phyloP scores from a whole-genome alignment of 345 rosid species.

The Aquilaria yunnanensis region DNA sequence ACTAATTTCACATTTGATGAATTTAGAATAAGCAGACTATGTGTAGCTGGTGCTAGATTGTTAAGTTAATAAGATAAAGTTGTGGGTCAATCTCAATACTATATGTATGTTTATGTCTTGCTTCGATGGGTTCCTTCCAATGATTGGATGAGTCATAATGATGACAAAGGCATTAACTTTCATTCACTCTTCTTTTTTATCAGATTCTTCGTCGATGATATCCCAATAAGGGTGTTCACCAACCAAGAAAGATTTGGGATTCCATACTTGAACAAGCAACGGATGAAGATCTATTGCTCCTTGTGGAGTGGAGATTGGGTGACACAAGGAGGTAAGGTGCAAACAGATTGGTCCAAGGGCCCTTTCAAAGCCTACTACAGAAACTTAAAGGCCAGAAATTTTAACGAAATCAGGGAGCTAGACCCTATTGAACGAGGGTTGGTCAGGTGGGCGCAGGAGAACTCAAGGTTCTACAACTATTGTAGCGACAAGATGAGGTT shows the following conservation, averaged over 20 bases:
- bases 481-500: constrained; percentile 15
- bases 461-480: constrained; percentile 32
- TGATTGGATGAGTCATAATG: too few relatives aligned
- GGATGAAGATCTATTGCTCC: constrained; percentile 8
- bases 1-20: too few relatives aligned
- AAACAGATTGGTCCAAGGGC: constrained; percentile 9
- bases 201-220: constrained; percentile 10
- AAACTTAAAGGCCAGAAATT: background rate
- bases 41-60: too few relatives aligned
- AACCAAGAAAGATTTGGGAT: constrained; percentile 8
- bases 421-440: constrained; percentile 10
- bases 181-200: background rate
- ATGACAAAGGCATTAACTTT: too few relatives aligned
- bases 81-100: too few relatives aligned
- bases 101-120: too few relatives aligned
- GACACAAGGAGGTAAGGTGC: constrained; percentile 8
- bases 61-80: too few relatives aligned
- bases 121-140: too few relatives aligned
- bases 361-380: constrained; percentile 11
- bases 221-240: constrained; percentile 11
- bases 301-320: constrained; percentile 14
- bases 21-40: too few relatives aligned
- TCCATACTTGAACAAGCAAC: constrained; percentile 8
- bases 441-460: constrained; percentile 29
- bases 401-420: constrained; percentile 11